Percentiles rank a stretch among this genome's conserved stretches.
Evolutionary conservation across 2,329 filamentous ascomycete species (phyloP).

Genomic region (Venturia aucupariae): DNA sequence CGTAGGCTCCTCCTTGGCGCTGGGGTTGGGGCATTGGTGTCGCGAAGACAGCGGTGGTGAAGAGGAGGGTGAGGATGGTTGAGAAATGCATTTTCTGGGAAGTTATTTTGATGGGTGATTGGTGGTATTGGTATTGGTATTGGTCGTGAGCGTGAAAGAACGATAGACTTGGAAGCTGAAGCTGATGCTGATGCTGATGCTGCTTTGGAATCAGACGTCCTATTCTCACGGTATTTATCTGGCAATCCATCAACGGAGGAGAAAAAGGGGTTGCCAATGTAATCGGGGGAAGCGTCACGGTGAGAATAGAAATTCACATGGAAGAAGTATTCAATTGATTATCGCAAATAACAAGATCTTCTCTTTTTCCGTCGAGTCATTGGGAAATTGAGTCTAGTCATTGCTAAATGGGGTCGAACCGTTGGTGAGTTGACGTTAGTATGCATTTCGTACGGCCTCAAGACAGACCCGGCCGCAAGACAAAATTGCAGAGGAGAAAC

Average conservation of each 20-base stretch:
- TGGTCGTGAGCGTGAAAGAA: background rate
- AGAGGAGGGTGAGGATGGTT: background rate
- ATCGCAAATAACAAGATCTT: background rate
- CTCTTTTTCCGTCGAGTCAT: background rate
- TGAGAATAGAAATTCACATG: background rate
- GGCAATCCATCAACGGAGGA: background rate
- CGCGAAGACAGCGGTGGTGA: background rate
- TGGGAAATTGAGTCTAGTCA: background rate
- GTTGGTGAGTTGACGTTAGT: background rate
- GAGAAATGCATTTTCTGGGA: background rate
- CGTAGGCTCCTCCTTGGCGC: background rate
- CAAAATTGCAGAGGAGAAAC: background rate
- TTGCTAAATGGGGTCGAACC: background rate
- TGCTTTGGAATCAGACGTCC: background rate
- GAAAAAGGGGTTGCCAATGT: background rate
- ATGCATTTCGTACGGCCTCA: background rate
- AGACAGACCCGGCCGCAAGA: background rate
- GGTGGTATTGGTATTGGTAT: no score
- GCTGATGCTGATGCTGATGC: background rate
- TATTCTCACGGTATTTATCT: background rate
- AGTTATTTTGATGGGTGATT: background rate
- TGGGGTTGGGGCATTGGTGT: background rate
- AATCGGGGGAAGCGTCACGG: background rate
- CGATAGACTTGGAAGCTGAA: background rate
- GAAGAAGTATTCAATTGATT: background rate